A percentile compares a stretch with the other conserved stretches of the same genome.
Evolutionary conservation across 2,329 filamentous ascomycete genomes (phyloP).

Genomic region (Xylariaceae sp.): DNA sequence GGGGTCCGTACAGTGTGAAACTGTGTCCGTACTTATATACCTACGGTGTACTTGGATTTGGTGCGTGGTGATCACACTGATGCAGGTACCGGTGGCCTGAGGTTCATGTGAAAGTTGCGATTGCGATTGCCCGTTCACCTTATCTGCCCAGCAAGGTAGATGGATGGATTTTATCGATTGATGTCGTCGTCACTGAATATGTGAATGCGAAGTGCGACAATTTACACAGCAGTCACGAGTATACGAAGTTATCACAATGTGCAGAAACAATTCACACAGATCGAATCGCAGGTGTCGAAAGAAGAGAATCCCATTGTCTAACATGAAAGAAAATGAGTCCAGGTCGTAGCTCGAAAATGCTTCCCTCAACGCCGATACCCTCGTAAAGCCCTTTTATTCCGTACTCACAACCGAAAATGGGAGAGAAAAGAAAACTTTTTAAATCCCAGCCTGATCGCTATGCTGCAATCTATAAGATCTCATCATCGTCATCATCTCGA

Average conservation of each 20-base stretch:
- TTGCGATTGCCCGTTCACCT: too few relatives aligned
- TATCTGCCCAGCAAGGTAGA: too few relatives aligned
- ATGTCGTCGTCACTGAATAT: too few relatives aligned
- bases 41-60: background rate
- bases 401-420: background rate
- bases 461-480: conserved; percentile 11
- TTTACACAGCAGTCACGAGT: background rate
- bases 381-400: background rate
- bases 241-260: background rate
- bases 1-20: background rate
- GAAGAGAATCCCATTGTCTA: too few relatives aligned
- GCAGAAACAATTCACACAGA: background rate
- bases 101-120: background rate
- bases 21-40: background rate
- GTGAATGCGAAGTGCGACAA: too few relatives aligned
- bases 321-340: background rate
- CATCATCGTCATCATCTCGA: conserved; percentile 15
- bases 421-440: background rate
- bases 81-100: background rate
- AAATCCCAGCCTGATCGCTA: background rate
- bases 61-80: background rate
- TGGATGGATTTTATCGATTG: too few relatives aligned
- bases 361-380: conserved; percentile 9
- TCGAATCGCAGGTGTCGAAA: background rate
- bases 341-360: conserved; percentile 8